phyloP scores from a whole-genome alignment of 345 rosid genomes.

The Streptanthus diversifolius region DNA sequence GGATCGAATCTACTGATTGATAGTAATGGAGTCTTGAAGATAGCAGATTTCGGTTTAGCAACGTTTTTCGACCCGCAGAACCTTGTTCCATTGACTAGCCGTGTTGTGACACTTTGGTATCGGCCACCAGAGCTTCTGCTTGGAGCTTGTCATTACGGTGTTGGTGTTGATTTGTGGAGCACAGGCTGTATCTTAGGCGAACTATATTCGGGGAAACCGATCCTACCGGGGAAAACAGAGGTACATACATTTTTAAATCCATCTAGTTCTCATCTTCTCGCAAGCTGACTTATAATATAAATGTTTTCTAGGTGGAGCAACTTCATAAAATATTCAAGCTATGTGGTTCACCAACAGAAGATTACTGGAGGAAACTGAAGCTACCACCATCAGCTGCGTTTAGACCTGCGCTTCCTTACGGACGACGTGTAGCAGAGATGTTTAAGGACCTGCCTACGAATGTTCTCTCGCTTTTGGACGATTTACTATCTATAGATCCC shows the following conservation, averaged over 20 bases:
- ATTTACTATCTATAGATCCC: constrained; percentile 82
- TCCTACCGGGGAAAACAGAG: constrained; percentile 94
- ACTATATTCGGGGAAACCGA: constrained; percentile 74
- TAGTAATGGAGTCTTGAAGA: constrained; percentile 76
- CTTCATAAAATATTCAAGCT: constrained; percentile 79
- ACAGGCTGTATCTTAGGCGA: constrained; percentile 96
- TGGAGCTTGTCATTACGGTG: constrained; percentile 79
- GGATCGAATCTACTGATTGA: constrained; percentile 95
- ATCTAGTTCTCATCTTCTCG: background rate
- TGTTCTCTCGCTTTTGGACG: constrained; percentile 67
- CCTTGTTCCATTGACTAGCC: constrained; percentile 66
- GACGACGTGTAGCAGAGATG: constrained; percentile 58
- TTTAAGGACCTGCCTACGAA: constrained; percentile 57
- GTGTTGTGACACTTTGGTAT: constrained; percentile 99
- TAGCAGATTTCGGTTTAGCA: constrained; percentile 95
- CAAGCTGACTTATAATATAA: background rate
- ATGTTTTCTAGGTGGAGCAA: constrained; percentile 66
- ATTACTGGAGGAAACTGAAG: constrained; percentile 75
- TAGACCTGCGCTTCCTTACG: constrained; percentile 77
- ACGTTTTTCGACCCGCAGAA: constrained; percentile 62
- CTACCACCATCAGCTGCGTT: constrained; percentile 70
- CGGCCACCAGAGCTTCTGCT: constrained; percentile 96
- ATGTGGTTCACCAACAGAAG: constrained; percentile 83
- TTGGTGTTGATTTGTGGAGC: constrained; percentile 95
- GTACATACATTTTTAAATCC: constrained; percentile 33